Conservation (phyloP, 139 green algal genomes). For the Chlamydomonas asymmetrica region DNA sequence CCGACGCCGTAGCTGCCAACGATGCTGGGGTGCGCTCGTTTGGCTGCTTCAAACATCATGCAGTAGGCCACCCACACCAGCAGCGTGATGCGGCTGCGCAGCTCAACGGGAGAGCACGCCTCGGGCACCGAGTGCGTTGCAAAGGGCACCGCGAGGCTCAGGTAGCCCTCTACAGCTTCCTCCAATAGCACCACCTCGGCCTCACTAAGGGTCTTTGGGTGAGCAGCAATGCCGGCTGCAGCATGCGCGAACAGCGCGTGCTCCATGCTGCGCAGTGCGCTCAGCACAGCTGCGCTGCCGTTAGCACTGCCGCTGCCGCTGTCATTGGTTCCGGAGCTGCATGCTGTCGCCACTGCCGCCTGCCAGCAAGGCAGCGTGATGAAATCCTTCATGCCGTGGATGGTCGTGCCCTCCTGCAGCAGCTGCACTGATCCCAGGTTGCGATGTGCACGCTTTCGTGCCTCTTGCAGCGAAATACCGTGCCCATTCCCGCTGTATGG, state of each 20-base stretch:
- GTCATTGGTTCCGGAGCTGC: neutral
- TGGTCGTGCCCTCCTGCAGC: neutral
- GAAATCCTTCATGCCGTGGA: neutral
- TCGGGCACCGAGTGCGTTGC: neutral
- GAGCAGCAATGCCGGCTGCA: neutral
- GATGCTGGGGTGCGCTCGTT: neutral
- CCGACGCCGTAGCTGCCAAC: slow-evolving; percentile 26
- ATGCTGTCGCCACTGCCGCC: slow-evolving; percentile 2
- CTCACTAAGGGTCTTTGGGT: neutral
- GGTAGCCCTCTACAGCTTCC: slow-evolving; percentile 41
- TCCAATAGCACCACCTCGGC: slow-evolving; percentile 22
- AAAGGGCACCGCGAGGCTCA: slow-evolving; percentile 5
- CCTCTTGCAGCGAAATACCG: slow-evolving; percentile 3
- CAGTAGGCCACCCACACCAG: slow-evolving; percentile 52
- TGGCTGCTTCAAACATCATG: slow-evolving; percentile 11
- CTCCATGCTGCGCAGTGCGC: slow-evolving; percentile 38
- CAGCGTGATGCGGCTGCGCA: slow-evolving; percentile 47
- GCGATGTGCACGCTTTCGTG: neutral
- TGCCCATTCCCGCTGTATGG: neutral
- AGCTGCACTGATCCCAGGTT: slow-evolving; percentile 40
- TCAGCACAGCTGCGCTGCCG: slow-evolving; percentile 22
- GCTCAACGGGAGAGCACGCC: slow-evolving; percentile 37
- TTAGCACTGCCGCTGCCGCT: neutral
- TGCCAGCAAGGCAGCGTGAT: neutral
- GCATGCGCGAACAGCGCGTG: slow-evolving; percentile 36